These are phyloP conservation scores for Herpotrichia juniperi DNA, from an alignment of 2,329 filamentous ascomycete species.

Conservation along the genomic window DNA sequence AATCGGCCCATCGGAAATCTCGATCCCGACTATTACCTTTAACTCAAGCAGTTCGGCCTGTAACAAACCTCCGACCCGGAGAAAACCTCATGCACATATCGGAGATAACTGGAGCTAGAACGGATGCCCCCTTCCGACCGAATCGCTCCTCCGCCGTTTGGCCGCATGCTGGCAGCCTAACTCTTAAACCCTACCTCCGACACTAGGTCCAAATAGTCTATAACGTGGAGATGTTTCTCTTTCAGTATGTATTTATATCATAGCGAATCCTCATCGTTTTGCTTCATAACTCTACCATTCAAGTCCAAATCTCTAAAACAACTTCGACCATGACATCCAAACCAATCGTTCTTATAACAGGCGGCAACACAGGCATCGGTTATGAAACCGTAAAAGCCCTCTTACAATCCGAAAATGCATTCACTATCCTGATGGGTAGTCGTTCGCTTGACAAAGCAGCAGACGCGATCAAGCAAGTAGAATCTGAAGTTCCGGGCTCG, in stretches of 20 bases:
- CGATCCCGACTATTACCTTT: too few species aligned
- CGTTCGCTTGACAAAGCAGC: conserved; percentile 60
- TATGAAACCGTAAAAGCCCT: conserved; percentile 64
- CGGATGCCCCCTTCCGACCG: neutral
- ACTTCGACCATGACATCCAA: conserved; percentile 26
- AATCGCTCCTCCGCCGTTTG: neutral
- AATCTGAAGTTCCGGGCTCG: conserved; percentile 48
- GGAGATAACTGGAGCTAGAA: neutral
- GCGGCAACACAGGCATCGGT: conserved; percentile 67
- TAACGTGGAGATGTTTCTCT: too few species aligned
- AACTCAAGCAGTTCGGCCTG: neutral
- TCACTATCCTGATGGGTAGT: conserved; percentile 63
- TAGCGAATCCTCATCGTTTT: neutral
- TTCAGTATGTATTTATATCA: neutral
- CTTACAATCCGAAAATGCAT: conserved; percentile 53
- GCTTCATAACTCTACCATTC: neutral
- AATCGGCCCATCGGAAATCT: too few species aligned
- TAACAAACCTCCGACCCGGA: neutral
- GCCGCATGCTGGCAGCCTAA: neutral
- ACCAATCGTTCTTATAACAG: conserved; percentile 62
- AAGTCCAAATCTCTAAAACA: neutral
- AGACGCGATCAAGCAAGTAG: conserved; percentile 51
- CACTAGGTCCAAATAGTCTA: too few species aligned
- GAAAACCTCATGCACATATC: neutral
- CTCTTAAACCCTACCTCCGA: neutral